Evolutionary conservation across 495 filamentous ascomycete species (phyloP).

Genomic region (Cenococcum geophilum): DNA sequence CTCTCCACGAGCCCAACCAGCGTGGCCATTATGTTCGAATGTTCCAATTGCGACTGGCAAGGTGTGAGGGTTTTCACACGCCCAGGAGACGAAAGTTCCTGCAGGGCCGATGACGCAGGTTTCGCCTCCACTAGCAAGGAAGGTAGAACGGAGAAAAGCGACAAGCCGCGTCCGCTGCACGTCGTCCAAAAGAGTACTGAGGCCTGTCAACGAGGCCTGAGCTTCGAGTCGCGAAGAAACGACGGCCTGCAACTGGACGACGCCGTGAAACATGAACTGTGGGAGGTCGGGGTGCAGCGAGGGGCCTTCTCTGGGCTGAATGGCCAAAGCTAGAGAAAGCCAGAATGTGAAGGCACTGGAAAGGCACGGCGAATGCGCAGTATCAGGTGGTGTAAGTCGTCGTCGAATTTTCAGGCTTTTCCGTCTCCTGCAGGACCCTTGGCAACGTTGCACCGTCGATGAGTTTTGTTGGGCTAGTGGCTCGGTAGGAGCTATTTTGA

Average conservation of each 20-base stretch:
- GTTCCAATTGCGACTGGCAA: background rate
- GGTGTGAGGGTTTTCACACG: background rate
- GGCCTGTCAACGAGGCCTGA: too few species aligned
- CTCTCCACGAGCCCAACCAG: slow-evolving; percentile 4
- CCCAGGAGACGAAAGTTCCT: background rate
- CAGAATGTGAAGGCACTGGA: too few species aligned
- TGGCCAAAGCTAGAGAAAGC: too few species aligned
- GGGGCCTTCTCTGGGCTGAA: too few species aligned
- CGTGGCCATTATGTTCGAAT: background rate
- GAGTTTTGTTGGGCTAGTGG: background rate
- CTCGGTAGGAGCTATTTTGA: slow-evolving; percentile 2
- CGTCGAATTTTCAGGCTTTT: too few species aligned
- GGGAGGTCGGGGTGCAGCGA: background rate
- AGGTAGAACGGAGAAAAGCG: background rate
- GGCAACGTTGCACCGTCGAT: background rate
- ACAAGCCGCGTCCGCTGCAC: background rate
- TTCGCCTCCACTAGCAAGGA: background rate
- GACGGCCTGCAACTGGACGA: background rate
- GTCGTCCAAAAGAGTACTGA: too few species aligned
- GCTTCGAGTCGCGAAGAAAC: background rate
- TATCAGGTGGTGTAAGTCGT: too few species aligned
- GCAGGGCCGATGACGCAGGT: slow-evolving; percentile 5
- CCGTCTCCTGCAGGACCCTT: too few species aligned
- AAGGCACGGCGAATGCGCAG: too few species aligned
- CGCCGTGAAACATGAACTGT: background rate